Conservation (phyloP, 179 eudicot species). For the Sideroxylon spinosum region DNA sequence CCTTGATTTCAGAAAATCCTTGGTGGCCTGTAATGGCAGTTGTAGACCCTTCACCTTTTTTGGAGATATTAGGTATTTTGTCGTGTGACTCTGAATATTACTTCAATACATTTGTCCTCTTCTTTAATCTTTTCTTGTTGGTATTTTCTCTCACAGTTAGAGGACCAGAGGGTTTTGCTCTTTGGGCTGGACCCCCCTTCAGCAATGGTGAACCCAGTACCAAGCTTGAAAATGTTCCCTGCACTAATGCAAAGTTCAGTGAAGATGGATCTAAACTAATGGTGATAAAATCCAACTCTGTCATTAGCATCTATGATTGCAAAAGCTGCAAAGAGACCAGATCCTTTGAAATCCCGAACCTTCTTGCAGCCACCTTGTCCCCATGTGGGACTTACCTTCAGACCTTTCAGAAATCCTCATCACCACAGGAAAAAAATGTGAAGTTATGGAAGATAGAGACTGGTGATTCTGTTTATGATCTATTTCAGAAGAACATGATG, state of each 20-base stretch:
- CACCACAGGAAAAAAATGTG: conserved; percentile 82
- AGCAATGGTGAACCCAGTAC: conserved; percentile 52
- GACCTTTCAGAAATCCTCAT: conserved; percentile 69
- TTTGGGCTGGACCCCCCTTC: conserved; percentile 86
- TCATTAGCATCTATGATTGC: conserved; percentile 55
- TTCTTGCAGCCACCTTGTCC: conserved; percentile 60
- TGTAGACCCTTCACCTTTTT: conserved; percentile 34
- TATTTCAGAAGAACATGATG: conserved; percentile 72
- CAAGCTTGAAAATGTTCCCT: conserved; percentile 56
- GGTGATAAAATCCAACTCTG: conserved; percentile 58
- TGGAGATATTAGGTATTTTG: conserved; percentile 53
- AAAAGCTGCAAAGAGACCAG: conserved; percentile 54
- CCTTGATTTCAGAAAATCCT: neutral
- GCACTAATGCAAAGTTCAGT: conserved; percentile 59
- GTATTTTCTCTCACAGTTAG: conserved; percentile 43
- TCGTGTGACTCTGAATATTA: neutral
- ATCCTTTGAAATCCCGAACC: conserved; percentile 53
- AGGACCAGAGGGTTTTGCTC: conserved; percentile 57
- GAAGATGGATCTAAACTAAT: conserved; percentile 79
- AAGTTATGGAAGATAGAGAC: conserved; percentile 59
- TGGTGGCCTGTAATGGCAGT: conserved; percentile 38
- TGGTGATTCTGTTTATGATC: conserved; percentile 58
- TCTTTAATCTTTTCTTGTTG: conserved; percentile 1
- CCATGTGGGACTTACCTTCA: conserved; percentile 82
- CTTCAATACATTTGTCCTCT: neutral